Percentiles rank a stretch among this genome's conserved stretches.
Conservation (phyloP, 129 eudicot species). For the Pittosporum tobira region DNA sequence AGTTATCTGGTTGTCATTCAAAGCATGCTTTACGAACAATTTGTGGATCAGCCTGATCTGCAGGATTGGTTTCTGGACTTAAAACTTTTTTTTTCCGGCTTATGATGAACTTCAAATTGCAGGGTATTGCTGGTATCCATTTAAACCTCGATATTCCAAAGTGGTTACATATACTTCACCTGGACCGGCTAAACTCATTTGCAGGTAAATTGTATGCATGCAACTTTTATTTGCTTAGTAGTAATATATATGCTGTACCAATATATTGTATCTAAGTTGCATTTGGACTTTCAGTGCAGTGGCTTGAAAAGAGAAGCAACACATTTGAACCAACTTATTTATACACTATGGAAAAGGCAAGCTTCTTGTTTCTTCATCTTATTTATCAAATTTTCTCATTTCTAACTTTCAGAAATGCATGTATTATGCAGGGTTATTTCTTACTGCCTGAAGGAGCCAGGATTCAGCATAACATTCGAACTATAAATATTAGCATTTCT, state of each 20-base stretch:
- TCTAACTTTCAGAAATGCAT: slow-evolving; percentile 3
- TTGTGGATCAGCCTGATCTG: neutral
- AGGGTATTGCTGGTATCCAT: slow-evolving; percentile 93
- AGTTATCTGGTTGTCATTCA: too few species aligned
- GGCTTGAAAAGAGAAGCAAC: slow-evolving; percentile 86
- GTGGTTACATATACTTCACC: slow-evolving; percentile 63
- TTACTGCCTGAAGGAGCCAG: slow-evolving; percentile 80
- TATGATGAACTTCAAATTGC: slow-evolving; percentile 29
- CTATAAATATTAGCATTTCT: slow-evolving; percentile 79
- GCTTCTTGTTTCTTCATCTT: neutral
- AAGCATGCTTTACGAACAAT: neutral
- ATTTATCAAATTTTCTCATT: neutral
- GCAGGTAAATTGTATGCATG: slow-evolving; percentile 46
- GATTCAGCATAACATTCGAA: slow-evolving; percentile 63
- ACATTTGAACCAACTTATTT: slow-evolving; percentile 86
- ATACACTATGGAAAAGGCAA: slow-evolving; percentile 83
- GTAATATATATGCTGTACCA: too few species aligned
- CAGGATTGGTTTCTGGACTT: neutral
- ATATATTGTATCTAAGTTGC: neutral
- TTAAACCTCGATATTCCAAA: slow-evolving; percentile 77
- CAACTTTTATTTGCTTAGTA: too few species aligned
- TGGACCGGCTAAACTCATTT: slow-evolving; percentile 66
- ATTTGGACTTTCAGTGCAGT: slow-evolving; percentile 56
- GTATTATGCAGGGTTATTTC: slow-evolving; percentile 66
- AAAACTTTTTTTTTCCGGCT: slow-evolving; percentile 9